Conservation (phyloP, 2,329 filamentous ascomycete genomes). For the Aspergillus candidus region DNA sequence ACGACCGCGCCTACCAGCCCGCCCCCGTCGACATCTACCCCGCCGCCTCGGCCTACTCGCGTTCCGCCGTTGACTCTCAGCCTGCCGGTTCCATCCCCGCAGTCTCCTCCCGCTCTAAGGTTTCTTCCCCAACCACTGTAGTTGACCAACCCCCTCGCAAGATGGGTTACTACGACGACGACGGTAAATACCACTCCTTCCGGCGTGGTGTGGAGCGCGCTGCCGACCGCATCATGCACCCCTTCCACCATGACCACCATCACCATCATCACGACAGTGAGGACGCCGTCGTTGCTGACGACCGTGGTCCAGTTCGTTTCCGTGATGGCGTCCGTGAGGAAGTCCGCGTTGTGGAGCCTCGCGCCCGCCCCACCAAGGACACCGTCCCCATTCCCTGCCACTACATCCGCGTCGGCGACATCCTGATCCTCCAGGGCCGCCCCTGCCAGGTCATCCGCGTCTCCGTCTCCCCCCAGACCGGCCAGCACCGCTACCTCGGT, state of each 20-base stretch:
- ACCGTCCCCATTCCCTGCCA: constrained; percentile 98
- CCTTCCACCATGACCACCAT: constrained; percentile 43
- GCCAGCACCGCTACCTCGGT: constrained; percentile 99
- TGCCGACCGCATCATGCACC: constrained; percentile 60
- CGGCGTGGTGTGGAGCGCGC: constrained; percentile 63
- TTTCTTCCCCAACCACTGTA: constrained; percentile 44
- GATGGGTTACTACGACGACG: constrained; percentile 77
- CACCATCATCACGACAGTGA: constrained; percentile 34
- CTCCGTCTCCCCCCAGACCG: constrained; percentile 94
- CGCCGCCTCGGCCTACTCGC: constrained; percentile 28
- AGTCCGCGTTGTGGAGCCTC: constrained; percentile 48
- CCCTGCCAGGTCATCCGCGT: constrained; percentile 99
- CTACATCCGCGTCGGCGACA: constrained; percentile 98
- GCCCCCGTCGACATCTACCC: constrained; percentile 39
- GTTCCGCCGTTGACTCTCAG: constrained; percentile 25
- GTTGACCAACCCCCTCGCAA: constrained; percentile 51
- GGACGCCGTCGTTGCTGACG: constrained; percentile 38
- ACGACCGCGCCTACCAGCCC: constrained; percentile 24
- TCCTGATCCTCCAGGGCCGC: constrained; percentile 97
- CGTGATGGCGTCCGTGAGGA: constrained; percentile 40
- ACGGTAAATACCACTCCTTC: constrained; percentile 69
- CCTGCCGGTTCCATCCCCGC: constrained; percentile 25
- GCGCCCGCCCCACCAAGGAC: constrained; percentile 54
- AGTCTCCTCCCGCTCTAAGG: constrained; percentile 44
- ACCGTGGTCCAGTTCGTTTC: constrained; percentile 42